phyloP scores from a whole-genome alignment of 805 yeast genomes.

The Yarrowia divulgata region DNA sequence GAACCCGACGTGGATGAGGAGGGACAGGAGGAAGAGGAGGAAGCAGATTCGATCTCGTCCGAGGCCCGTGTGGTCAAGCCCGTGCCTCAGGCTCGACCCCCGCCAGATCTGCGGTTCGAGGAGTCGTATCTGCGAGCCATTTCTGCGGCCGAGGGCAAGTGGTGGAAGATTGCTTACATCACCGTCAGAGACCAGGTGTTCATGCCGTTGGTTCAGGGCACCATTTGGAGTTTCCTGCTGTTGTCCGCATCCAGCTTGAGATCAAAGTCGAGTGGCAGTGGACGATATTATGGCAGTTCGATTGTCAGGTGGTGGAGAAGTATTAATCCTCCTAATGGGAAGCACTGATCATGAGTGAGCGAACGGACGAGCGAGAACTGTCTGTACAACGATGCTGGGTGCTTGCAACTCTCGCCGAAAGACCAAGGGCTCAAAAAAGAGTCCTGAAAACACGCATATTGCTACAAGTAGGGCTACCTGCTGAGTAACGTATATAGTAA shows the following conservation, averaged over 20 bases:
- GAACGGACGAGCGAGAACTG: neutral
- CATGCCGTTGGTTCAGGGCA: conserved; percentile 51
- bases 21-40: conserved; percentile 1
- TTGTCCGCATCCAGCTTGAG: conserved; percentile 21
- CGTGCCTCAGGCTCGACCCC: conserved; percentile 1
- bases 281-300: conserved; percentile 16
- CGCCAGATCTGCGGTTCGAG: conserved; percentile 49
- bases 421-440: too few species aligned
- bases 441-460: neutral
- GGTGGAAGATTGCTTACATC: conserved; percentile 44
- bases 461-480: too few species aligned
- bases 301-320: conserved; percentile 28
- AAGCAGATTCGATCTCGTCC: neutral
- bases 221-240: conserved; percentile 48
- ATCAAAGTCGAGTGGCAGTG: conserved; percentile 1
- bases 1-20: conserved; percentile 6
- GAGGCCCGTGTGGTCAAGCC: conserved; percentile 2
- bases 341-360: neutral
- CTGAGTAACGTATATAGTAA: conserved; percentile 13
- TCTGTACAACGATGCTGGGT: too few species aligned
- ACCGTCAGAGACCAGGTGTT: conserved; percentile 50
- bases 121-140: conserved; percentile 47
- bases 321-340: conserved; percentile 20
- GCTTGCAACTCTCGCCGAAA: too few species aligned
- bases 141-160: conserved; percentile 49